These are phyloP conservation scores for Xerocomellus dryophilus DNA, from an alignment of 768 basidiomycete genomes.

Conservation along the genomic window DNA sequence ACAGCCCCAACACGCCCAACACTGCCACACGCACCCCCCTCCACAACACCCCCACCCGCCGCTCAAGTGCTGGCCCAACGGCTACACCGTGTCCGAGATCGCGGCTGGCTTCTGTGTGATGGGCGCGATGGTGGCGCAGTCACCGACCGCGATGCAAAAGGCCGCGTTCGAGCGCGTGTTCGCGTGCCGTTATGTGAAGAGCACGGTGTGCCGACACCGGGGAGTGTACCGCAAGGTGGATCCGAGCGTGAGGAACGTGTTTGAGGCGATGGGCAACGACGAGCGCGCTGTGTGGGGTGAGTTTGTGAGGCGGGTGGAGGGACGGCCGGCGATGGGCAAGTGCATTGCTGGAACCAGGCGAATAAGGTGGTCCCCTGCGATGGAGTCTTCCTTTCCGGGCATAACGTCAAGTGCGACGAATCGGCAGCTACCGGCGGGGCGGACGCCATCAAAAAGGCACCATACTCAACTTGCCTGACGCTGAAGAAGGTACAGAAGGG, in stretches of 20 bases:
- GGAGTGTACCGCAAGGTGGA: conserved; percentile 63
- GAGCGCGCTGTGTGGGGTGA: conserved; percentile 68
- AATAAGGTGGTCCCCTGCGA: conserved; percentile 96
- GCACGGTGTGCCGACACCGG: conserved; percentile 69
- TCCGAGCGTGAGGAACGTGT: conserved; percentile 44
- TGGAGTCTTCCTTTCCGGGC: conserved; percentile 88
- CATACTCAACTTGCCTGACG: conserved; percentile 71
- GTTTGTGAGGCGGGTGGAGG: conserved; percentile 62
- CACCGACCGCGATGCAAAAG: conserved; percentile 55
- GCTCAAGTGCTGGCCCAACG: conserved; percentile 73
- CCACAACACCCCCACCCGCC: conserved; percentile 61
- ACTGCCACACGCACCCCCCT: conserved; percentile 30
- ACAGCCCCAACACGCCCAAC: conserved; percentile 22
- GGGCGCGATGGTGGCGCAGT: conserved; percentile 36
- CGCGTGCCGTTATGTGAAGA: conserved; percentile 68
- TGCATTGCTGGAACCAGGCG: conserved; percentile 88
- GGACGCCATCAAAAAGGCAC: conserved; percentile 88
- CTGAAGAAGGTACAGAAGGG: conserved; percentile 37
- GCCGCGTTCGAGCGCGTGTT: conserved; percentile 68
- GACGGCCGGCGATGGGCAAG: conserved; percentile 38
- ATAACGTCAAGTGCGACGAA: conserved; percentile 95
- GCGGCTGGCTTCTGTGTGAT: conserved; percentile 56
- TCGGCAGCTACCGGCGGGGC: conserved; percentile 96
- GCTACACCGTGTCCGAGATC: conserved; percentile 67
- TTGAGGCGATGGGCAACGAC: conserved; percentile 49